Evolutionary conservation across 1,284 basidiomycete species (phyloP), one percentile per base, ranked within the genome.

Genomic region (Fomitopsis palustris): DNA sequence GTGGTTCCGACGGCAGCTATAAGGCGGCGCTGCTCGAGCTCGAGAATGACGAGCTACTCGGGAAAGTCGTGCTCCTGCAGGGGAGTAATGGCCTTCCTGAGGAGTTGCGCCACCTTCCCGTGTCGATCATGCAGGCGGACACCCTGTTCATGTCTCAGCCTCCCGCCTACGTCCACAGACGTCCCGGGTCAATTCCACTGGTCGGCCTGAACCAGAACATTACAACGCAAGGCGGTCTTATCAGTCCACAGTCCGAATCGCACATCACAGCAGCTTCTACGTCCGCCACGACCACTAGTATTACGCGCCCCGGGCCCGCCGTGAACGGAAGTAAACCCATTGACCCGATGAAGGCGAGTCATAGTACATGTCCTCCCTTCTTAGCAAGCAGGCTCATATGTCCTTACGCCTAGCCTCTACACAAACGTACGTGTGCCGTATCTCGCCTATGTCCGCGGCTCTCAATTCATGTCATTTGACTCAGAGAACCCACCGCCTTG

Each of bases 401-500:
- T 21, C 4, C 29, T 37, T 23, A 25, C 12, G 9, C 29, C 10
- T 59, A 77, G 75, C 75, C 75, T 10, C 61, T 77, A 45, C 73
- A 75, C 52, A 77, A 74, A 63, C 75, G 76, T 77, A 55, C 61
- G 72, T 62, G 47, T 31, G 21, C 16, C 25, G 17, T 19, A 37
- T 10, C 27, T 8, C 8, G 8, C 5, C 4, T 41, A 29, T 29
- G 7, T 39, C 29, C 10, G 35, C 2, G 10, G 4, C 5, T 12
- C 35, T 23, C 35, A 21, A 19, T 21, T 35, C 23, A 52, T 31
- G 57, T 54, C 52, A 33, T 45, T 9, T 42, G 55, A 17, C 17
- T 23, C 66, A 88, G 86, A 88, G 72, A 79, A 78, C 57, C 89
- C 90, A 37, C 89, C 90, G 9, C 90, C 89, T 17, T 92, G 89